A percentile compares a stretch with the other conserved stretches of the same genome.
These are phyloP conservation scores for Myriosclerotinia curreyana DNA, from an alignment of 2,329 filamentous ascomycete species.

Conservation along the genomic window DNA sequence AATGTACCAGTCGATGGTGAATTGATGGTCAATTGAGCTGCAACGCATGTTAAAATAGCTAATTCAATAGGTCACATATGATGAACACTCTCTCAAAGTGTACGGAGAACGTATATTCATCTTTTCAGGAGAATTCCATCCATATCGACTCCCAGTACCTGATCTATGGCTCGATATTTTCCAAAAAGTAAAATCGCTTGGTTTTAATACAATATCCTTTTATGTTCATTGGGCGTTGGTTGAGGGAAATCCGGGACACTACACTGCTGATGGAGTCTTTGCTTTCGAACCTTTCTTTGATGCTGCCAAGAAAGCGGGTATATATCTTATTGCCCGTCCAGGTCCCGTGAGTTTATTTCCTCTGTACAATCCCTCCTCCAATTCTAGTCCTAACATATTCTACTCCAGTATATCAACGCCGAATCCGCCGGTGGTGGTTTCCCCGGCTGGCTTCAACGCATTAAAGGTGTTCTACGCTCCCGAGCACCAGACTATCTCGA, in stretches of 20 bases:
- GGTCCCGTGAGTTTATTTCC: conserved; percentile 32
- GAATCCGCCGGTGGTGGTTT: conserved; percentile 75
- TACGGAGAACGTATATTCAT: conserved; percentile 60
- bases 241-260: conserved; percentile 69
- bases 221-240: conserved; percentile 77
- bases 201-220: conserved; percentile 77
- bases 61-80: conserved; percentile 52
- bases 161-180: conserved; percentile 69
- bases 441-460: conserved; percentile 72
- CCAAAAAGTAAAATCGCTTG: conserved; percentile 77
- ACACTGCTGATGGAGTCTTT: conserved; percentile 69
- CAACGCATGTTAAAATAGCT: not conserved
- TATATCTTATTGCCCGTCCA: conserved; percentile 66
- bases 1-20: not conserved
- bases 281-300: conserved; percentile 72
- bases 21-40: not conserved
- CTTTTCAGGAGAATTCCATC: conserved; percentile 63
- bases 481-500: conserved; percentile 58
- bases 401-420: conserved; percentile 68
- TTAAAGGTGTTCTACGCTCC: conserved; percentile 64
- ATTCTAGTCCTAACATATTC: conserved; percentile 4
- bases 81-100: conserved; percentile 60
- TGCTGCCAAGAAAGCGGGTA: conserved; percentile 67
- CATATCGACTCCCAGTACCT: conserved; percentile 58
- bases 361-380: not conserved